phyloP scores from a whole-genome alignment of 495 filamentous ascomycete genomes.

The Penicillium lagena region DNA sequence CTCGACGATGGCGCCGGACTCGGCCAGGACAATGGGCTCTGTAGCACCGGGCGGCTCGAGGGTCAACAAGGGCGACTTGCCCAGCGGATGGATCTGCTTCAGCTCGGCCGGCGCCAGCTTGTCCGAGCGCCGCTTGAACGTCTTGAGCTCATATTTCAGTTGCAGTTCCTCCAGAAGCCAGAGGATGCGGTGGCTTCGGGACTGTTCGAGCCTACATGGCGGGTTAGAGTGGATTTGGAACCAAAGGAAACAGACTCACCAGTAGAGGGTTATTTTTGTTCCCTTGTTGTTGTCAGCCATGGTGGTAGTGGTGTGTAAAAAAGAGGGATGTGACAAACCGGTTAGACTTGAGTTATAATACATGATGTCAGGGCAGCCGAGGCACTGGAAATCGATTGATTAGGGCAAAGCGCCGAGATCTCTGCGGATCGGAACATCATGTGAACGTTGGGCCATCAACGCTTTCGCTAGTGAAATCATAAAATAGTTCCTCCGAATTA shows the following conservation, averaged over 20 bases:
- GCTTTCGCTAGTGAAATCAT: too few species aligned
- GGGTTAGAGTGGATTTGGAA: background rate
- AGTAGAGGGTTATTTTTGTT: slow-evolving; percentile 70
- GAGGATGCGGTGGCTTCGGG: slow-evolving; percentile 74
- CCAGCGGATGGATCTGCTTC: slow-evolving; percentile 73
- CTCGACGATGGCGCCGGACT: slow-evolving; percentile 73
- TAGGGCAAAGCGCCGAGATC: slow-evolving; percentile 12
- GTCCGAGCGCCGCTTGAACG: slow-evolving; percentile 58
- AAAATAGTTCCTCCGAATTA: too few species aligned
- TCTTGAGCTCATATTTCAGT: slow-evolving; percentile 70
- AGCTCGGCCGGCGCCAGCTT: slow-evolving; percentile 65
- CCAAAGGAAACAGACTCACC: slow-evolving; percentile 38
- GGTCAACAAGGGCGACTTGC: slow-evolving; percentile 72
- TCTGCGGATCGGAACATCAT: slow-evolving; percentile 7
- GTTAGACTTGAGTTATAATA: background rate
- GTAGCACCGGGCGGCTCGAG: slow-evolving; percentile 40
- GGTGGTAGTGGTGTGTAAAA: background rate
- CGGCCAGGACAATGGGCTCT: slow-evolving; percentile 64
- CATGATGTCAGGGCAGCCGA: slow-evolving; percentile 20
- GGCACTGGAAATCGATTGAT: slow-evolving; percentile 8
- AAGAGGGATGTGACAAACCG: too few species aligned
- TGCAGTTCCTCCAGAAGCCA: slow-evolving; percentile 85
- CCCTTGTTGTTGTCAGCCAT: slow-evolving; percentile 32
- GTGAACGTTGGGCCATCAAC: slow-evolving; percentile 1
- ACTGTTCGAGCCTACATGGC: slow-evolving; percentile 30